Evolutionary conservation across 768 basidiomycete genomes (phyloP).

Genomic region (Hericium coralloides): DNA sequence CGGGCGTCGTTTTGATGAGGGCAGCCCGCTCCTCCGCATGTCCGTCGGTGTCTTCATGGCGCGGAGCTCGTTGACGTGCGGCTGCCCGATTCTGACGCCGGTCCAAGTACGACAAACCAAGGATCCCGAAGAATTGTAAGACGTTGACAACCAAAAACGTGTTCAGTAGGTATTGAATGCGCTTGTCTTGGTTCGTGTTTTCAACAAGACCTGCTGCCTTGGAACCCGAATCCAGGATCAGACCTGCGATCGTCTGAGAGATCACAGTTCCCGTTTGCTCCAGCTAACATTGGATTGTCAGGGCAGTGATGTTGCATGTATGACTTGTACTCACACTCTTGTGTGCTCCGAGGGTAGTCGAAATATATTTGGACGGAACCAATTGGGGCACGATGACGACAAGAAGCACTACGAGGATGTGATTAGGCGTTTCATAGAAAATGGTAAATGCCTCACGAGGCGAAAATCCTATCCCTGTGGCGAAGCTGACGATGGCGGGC

Average conservation of each 20-base stretch:
- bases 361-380: conserved; percentile 62
- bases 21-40: too few species aligned
- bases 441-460: conserved; percentile 37
- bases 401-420: conserved; percentile 43
- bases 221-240: conserved; percentile 46
- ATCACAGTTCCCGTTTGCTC: conserved; percentile 70
- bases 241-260: conserved; percentile 64
- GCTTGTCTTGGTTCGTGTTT: conserved; percentile 8
- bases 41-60: too few species aligned
- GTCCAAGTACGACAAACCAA: conserved; percentile 42
- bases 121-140: conserved; percentile 43
- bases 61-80: too few species aligned
- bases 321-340: conserved; percentile 47
- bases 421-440: background rate
- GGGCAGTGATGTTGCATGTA: background rate
- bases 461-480: conserved; percentile 63
- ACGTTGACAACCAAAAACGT: conserved; percentile 49
- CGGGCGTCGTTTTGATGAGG: too few species aligned
- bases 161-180: conserved; percentile 47
- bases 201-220: background rate
- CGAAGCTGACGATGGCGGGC: conserved; percentile 55
- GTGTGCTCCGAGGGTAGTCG: conserved; percentile 70
- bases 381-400: conserved; percentile 69
- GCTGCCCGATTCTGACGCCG: conserved; percentile 1
- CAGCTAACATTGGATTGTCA: conserved; percentile 33